phyloP scores from a whole-genome alignment of 495 filamentous ascomycete genomes.

The Hypoxylon rickii region DNA sequence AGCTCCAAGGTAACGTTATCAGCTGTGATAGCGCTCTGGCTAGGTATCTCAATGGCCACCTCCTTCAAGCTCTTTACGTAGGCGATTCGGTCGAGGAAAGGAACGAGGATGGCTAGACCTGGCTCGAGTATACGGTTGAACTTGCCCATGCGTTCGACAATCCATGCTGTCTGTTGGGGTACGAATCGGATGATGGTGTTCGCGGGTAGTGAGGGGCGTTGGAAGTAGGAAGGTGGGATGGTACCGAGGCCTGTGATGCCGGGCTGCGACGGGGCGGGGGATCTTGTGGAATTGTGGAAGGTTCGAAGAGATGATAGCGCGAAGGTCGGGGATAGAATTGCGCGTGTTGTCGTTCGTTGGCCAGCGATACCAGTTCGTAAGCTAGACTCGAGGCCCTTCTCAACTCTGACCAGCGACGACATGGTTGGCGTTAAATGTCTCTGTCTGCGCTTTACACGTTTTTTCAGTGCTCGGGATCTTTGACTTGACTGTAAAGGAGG shows the following conservation, averaged over 20 bases:
- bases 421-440: constrained; percentile 23
- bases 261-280: constrained; percentile 12
- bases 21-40: constrained; percentile 94
- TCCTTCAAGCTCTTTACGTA: constrained; percentile 99
- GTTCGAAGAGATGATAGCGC: constrained; percentile 27
- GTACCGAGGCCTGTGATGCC: constrained; percentile 32
- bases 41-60: constrained; percentile 91
- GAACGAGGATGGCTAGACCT: constrained; percentile 85
- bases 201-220: constrained; percentile 69
- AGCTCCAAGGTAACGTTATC: constrained; percentile 98
- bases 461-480: not conserved
- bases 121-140: constrained; percentile 91
- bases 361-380: constrained; percentile 30
- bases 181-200: constrained; percentile 98
- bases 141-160: constrained; percentile 98
- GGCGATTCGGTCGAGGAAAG: constrained; percentile 92
- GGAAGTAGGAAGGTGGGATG: constrained; percentile 60
- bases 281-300: constrained; percentile 40
- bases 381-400: constrained; percentile 37
- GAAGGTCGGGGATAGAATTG: constrained; percentile 22
- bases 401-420: constrained; percentile 42
- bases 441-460: not conserved
- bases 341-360: constrained; percentile 11
- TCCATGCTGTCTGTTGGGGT: constrained; percentile 98
- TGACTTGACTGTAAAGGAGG: not conserved